Percentiles rank a stretch among this genome's conserved stretches.
Conservation (phyloP, 2,329 filamentous ascomycete species). For the Colletotrichum liaoningense region DNA sequence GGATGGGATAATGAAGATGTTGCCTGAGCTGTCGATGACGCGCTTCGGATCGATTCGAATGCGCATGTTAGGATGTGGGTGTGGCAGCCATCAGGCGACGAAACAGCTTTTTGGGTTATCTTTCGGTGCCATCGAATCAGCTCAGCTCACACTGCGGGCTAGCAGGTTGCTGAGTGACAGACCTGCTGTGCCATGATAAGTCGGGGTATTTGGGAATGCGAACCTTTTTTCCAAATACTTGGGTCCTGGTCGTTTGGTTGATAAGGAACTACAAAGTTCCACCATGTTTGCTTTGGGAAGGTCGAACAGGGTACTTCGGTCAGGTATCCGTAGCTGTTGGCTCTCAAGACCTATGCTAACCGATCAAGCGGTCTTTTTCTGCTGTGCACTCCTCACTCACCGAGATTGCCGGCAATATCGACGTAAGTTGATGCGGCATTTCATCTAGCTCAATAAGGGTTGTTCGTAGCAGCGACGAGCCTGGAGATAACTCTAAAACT, state of each 20-base stretch:
- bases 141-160: neutral
- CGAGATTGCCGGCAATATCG: slow-evolving; percentile 9
- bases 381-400: slow-evolving; percentile 4
- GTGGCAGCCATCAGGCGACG: slow-evolving; percentile 13
- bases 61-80: neutral
- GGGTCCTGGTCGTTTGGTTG: neutral
- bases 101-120: slow-evolving; percentile 18
- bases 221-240: slow-evolving; percentile 16
- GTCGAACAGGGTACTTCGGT: slow-evolving; percentile 21
- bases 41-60: slow-evolving; percentile 11
- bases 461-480: neutral
- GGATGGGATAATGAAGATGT: neutral
- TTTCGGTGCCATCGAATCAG: slow-evolving; percentile 19
- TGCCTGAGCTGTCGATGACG: slow-evolving; percentile 17
- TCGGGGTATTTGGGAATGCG: slow-evolving; percentile 7
- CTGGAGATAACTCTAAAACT: neutral
- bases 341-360: slow-evolving; percentile 28
- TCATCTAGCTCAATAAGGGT: neutral
- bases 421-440: neutral
- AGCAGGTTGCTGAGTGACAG: neutral
- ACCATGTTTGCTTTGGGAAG: slow-evolving; percentile 30
- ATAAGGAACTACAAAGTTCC: slow-evolving; percentile 24
- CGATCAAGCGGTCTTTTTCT: neutral
- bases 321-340: slow-evolving; percentile 5
- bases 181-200: slow-evolving; percentile 14